Evolutionary conservation across 495 filamentous ascomycete genomes (phyloP), one percentile per base, ranked within the genome.

Genomic region (Delitschia confertaspora): DNA sequence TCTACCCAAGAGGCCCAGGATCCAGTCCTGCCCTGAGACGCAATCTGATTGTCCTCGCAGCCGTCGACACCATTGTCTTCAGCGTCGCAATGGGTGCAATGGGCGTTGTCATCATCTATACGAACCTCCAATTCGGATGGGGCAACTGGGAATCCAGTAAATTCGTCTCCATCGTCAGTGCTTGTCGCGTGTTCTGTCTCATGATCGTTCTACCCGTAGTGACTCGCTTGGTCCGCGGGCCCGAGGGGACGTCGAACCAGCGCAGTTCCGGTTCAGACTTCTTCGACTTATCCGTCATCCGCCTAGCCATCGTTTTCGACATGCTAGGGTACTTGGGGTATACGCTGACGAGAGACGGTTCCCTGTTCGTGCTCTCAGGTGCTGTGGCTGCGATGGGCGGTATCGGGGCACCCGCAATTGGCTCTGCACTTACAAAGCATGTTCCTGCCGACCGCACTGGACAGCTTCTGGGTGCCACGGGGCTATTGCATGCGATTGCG

Each of bases 391-490:
- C 85, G 0, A 63, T 93, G 26, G 91, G 89, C 8, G 87, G 89
- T 7, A 78, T 95, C 38, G 89, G 78, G 0, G 79, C 78, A 4
- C 88, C 91, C 3, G 89, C 82, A 0, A 63, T 95, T 36, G 84
- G 93, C 53, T 77, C 80, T 0, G 71, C 83, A 0, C 63, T 95
- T 13, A 95, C 85, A 38, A 95, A 95, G 57, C 91, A 95, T 59
- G 80, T 95, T 0, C 85, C 88, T 3, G 71, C 74, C 6, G 82
- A 89, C 50, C 72, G 74, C 21, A 80, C 85, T 1, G 91, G 91
- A 0, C 79, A 88, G 58, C 64, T 98, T 37, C 72, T 98, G 2
- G 91, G 91, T 7, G 91, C 87, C 1, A 81, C 73, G 13, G 91
- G 93, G 0, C 62, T 96, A 36, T 61, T 98, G 46, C 91, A 95